These are phyloP conservation scores for Anisodus tanguticus DNA, from an alignment of 257 asterid genomes.

Conservation along the genomic window DNA sequence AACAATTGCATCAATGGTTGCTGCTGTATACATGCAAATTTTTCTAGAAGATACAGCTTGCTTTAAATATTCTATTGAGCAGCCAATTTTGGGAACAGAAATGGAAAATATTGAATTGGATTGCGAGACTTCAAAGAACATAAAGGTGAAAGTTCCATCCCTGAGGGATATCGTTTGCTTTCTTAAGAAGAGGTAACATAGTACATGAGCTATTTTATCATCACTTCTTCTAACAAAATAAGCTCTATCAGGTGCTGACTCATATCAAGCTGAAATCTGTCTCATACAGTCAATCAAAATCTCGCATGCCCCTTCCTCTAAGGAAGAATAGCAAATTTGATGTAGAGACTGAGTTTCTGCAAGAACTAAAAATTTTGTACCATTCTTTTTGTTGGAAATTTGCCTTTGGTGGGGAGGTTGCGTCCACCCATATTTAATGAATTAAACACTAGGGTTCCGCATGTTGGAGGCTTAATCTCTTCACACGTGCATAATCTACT, in stretches of 20 bases:
- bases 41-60: conserved; percentile 47
- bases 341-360: too few species aligned
- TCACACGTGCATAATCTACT: too few species aligned
- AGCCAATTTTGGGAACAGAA: conserved; percentile 30
- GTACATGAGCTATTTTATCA: background rate
- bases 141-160: conserved; percentile 41
- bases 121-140: background rate
- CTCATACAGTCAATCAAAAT: too few species aligned
- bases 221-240: background rate
- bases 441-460: too few species aligned
- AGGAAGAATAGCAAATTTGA: background rate
- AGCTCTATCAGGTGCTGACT: background rate
- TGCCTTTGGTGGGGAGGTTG: too few species aligned
- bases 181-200: conserved; percentile 38
- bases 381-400: too few species aligned
- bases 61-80: conserved; percentile 4
- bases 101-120: conserved; percentile 36
- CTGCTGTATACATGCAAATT: conserved; percentile 58
- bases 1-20: conserved; percentile 45
- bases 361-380: background rate
- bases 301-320: background rate
- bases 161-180: conserved; percentile 53
- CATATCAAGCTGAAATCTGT: background rate
- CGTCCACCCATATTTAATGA: too few species aligned
- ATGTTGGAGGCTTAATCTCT: too few species aligned